Evolutionary conservation across 768 basidiomycete genomes (phyloP), one percentile per base, ranked within the genome.

Genomic region (Lentinus tigrinus): DNA sequence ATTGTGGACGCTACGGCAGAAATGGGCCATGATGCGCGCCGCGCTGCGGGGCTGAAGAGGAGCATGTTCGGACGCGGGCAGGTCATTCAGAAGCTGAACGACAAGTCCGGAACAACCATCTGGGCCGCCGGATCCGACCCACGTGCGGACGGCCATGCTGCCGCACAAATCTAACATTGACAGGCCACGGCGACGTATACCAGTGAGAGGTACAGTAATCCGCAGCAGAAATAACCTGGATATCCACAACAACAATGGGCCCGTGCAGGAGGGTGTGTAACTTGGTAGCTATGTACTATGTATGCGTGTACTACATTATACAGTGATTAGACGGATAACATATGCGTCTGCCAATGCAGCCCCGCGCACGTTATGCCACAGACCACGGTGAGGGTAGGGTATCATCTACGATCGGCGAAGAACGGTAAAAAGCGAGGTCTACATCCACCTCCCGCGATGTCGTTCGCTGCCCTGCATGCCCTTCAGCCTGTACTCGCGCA

Each of bases 101-200:
- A 88, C 68, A 74, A 73, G 47, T 83, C 85, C 27, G 91, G 92
- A 14, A 77, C 74, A 69, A 75, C 81, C n/a, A 89, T 95, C 4
- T 98, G 97, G 97, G 95, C 91, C 1, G 96, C 92, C 23, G 96
- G 95, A 6, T 93, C 90, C 4, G 97, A 99, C 71, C 84, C 83
- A 56, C 83, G 95, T 36, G 90, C 82, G 17, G 95, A 96, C 71
- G 95, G 95, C 14, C 89, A 93, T 67, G 95, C 93, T 36, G 84
- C 82, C 19, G 84, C 88, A 17, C 93, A 97, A 68, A 93, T 95
- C 52, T 95, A 72, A 74, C 31, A 1, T 17, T 88, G 85, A 59
- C 77, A 81, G 56, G 86, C 87, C 60, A 82, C 85, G 88, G 57
- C n/a, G 54, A n/a, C n/a, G n/a, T n/a, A n/a, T n/a, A n/a, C n/a